phyloP scores from a whole-genome alignment of 352 stramenopile genomes.

The Thalassiosira pacifica region DNA sequence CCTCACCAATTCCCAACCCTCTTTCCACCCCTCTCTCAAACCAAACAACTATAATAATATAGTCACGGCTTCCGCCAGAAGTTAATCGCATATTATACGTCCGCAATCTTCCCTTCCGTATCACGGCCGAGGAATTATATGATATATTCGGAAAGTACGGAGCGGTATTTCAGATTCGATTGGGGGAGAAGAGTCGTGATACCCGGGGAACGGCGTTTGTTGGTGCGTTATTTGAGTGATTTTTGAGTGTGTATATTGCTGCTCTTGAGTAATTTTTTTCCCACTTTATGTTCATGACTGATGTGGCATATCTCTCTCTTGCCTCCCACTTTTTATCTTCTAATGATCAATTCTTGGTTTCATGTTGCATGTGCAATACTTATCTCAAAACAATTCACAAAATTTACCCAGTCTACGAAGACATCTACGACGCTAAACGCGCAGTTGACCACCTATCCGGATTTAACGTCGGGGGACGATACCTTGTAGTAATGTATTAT shows the following conservation, averaged over 20 bases:
- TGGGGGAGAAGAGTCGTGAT: slow-evolving; percentile 92
- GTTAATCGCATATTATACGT: slow-evolving; percentile 96
- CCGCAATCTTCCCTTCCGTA: slow-evolving; percentile 98
- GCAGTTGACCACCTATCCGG: slow-evolving; percentile 98
- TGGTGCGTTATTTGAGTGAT: too few relatives aligned
- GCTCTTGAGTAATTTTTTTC: background rate
- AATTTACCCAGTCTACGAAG: slow-evolving; percentile 89
- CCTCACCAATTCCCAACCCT: background rate
- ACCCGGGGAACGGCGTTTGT: slow-evolving; percentile 98
- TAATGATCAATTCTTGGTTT: background rate
- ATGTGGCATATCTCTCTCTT: too few relatives aligned
- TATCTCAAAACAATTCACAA: background rate
- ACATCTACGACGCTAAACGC: slow-evolving; percentile 99
- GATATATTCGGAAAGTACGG: slow-evolving; percentile 99
- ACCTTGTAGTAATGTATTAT: slow-evolving; percentile 99
- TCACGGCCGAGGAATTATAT: slow-evolving; percentile 99
- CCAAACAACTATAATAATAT: background rate
- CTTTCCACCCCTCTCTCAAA: background rate
- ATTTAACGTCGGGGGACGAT: slow-evolving; percentile 99
- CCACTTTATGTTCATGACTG: too few relatives aligned
- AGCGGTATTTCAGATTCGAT: slow-evolving; percentile 95
- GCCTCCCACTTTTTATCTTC: too few relatives aligned
- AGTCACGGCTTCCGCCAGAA: slow-evolving; percentile 94
- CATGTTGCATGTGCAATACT: too few relatives aligned
- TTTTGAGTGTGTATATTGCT: slow-evolving; percentile 9